Base-by-base conservation (phyloP, 345 rosid species). In the Eucalyptus sideroxylon region DNA sequence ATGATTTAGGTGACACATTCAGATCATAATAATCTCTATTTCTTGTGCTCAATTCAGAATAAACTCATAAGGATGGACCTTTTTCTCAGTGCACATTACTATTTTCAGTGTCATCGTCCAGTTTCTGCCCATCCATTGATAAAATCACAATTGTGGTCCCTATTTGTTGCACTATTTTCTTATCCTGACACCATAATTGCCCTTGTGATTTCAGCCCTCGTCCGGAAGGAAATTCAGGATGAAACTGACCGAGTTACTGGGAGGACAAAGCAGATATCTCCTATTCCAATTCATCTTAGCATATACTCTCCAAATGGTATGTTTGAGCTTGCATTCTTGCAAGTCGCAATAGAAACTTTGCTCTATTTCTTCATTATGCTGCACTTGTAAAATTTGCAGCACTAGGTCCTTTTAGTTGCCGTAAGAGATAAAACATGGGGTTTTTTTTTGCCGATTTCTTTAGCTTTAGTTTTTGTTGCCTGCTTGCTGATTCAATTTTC, bases 161-260 rank as follows among this genome's bases (percentile, higher is more conserved):
- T 77, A 27, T 65, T 65, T 65, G 77, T 40, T 21, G 80, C 80
- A 40, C 9, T 59, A 44, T 40, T 40, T 21, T 56, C 88, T 42
- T 37, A 40, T 62, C 40, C 62, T 19, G 47, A 86, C 45, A 16
- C 65, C 30, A 34, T 21, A n/a, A 45, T 86, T 89, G 87, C 37
- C 72, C 34, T 69, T 51, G 72, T 55, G 15, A 55, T 72, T 83
- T 47, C 93, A 97, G 99, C 95, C 37, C 4, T 92, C 91, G 98
- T 98, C 88, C 94, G 99, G 69, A 93, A 94, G 91, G 99, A 96
- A 95, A 98, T 98, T 91, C 95, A 95, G 86, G 99, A 97, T 87
- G 99, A 97, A 93, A 97, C 99, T 81, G 99, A 97, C 91, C 93
- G 99, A 91, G 55, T 96, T 37, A 98, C 99, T 7, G 98, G 99